A percentile compares a stretch with the other conserved stretches of the same genome.
phyloP scores from a whole-genome alignment of 192 early-diverging fungal genomes.

The Helicostylum pulchrum region DNA sequence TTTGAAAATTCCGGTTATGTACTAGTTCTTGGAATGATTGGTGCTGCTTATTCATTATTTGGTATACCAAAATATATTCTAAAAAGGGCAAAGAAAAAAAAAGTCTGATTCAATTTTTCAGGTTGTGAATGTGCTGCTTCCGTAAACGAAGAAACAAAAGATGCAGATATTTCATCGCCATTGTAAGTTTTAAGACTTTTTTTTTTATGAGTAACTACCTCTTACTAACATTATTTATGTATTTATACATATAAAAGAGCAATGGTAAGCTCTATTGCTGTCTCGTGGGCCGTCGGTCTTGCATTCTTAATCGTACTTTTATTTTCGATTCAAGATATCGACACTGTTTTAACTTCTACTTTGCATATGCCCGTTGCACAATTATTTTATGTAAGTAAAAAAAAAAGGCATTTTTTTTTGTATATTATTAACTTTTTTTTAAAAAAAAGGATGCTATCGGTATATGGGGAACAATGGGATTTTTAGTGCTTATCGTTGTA shows the following conservation, averaged over 20 bases:
- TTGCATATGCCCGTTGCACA: constrained; percentile 32
- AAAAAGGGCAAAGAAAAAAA: background rate
- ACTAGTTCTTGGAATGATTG: constrained; percentile 29
- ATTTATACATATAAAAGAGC: constrained; percentile 4
- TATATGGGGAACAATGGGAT: constrained; percentile 27
- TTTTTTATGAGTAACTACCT: background rate
- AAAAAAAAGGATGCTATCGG: constrained; percentile 42
- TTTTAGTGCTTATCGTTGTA: constrained; percentile 44
- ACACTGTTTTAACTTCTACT: constrained; percentile 9
- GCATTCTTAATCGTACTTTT: constrained; percentile 22
- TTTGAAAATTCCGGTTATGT: constrained; percentile 27
- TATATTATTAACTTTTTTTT: constrained; percentile 1
- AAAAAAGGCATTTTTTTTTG: background rate
- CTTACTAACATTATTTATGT: background rate
- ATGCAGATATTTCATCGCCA: constrained; percentile 31
- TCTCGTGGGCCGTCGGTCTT: constrained; percentile 30
- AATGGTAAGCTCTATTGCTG: constrained; percentile 26
- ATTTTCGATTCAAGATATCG: constrained; percentile 33
- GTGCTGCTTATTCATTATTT: constrained; percentile 32
- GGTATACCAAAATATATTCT: constrained; percentile 17
- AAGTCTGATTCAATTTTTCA: background rate
- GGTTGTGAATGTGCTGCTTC: constrained; percentile 34
- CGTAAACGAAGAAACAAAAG: constrained; percentile 34
- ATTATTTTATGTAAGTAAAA: constrained; percentile 26
- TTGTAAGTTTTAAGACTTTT: constrained; percentile 14